Base-by-base conservation (phyloP, 2,329 filamentous ascomycete species). In the Calonectria multiphialidica region DNA sequence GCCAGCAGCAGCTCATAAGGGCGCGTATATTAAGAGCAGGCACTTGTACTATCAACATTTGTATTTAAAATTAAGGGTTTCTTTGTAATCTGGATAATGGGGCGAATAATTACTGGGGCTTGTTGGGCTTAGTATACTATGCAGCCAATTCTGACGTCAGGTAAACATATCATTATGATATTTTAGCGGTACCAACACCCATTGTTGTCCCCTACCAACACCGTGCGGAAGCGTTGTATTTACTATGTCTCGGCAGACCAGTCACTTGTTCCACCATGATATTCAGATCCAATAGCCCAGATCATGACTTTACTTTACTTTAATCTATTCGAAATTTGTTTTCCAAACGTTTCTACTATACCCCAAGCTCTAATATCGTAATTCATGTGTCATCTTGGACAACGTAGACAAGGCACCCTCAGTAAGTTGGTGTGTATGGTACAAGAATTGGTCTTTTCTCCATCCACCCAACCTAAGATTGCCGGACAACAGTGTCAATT, bases 1-100 rank as follows among this genome's bases (percentile, higher is more conserved):
- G 57, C 57, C 40, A 72, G 79, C 70, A 66, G 65, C 72, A 70
- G 62, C 66, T 70, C 70, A n/a, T 74, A 61, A 53, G 55, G 47
- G 50, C 42, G 40, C 40, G 23, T 47, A 25, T 40, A 35, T n/a
- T 40, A 12, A 68, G 44, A 53, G 62, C 57, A 42, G 37, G 50
- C 49, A 53, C 65, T 68, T 72, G 65, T 72, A 68, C 68, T 65
- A 65, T 50, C 28, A 65, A 71, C 53, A 40, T 57, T 30, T 66
- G 70, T 72, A 69, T 62, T 64, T 71, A 67, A 64, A 63, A 68
- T 21, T 59, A 28, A 57, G 53, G 64, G 35, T 21, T 33, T 49
- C 30, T 33, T 57, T 66, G 13, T 62, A 50, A 42, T 44, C 57
- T 57, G 69, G 42, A 64, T 71, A 71, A 68, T 67, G 35, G 57